phyloP scores from a whole-genome alignment of 2,329 filamentous ascomycete species.

The Camillea tinctor region DNA sequence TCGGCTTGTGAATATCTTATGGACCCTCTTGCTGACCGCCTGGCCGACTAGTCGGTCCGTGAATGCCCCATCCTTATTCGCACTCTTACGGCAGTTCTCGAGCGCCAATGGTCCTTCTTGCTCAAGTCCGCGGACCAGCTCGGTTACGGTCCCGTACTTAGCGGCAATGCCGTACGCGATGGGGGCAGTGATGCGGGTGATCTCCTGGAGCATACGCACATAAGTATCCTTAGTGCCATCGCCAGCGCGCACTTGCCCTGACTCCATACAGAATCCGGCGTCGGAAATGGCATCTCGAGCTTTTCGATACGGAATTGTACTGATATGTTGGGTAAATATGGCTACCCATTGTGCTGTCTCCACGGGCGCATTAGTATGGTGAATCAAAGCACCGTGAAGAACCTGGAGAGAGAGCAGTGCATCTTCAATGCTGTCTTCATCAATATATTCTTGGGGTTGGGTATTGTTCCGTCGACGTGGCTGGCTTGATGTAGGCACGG shows the following conservation, averaged over 20 bases:
- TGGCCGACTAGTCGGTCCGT: conserved; percentile 56
- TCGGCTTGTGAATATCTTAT: conserved; percentile 58
- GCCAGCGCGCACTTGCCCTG: conserved; percentile 71
- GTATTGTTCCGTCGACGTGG: conserved; percentile 41
- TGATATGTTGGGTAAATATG: conserved; percentile 75
- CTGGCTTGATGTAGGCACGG: conserved; percentile 23
- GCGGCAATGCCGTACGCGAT: conserved; percentile 68
- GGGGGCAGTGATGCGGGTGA: conserved; percentile 67
- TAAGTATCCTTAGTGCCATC: conserved; percentile 66
- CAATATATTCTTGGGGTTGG: conserved; percentile 49
- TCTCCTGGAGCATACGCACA: conserved; percentile 72
- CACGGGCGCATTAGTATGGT: conserved; percentile 60
- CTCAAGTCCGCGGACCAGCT: conserved; percentile 60
- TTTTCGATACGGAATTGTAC: conserved; percentile 69
- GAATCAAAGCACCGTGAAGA: conserved; percentile 63
- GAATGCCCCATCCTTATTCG: conserved; percentile 56
- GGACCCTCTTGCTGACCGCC: conserved; percentile 57
- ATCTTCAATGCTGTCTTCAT: conserved; percentile 69
- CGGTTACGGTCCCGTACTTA: conserved; percentile 57
- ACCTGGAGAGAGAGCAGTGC: conserved; percentile 70
- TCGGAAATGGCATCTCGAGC: conserved; percentile 49
- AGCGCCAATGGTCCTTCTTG: conserved; percentile 58
- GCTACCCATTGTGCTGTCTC: conserved; percentile 74
- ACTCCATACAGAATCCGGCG: conserved; percentile 75
- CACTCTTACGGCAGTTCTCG: conserved; percentile 58